A percentile compares a stretch with the other conserved stretches of the same genome.
Evolutionary conservation across 2,329 filamentous ascomycete genomes (phyloP).

Genomic region (Cadophora gregata): DNA sequence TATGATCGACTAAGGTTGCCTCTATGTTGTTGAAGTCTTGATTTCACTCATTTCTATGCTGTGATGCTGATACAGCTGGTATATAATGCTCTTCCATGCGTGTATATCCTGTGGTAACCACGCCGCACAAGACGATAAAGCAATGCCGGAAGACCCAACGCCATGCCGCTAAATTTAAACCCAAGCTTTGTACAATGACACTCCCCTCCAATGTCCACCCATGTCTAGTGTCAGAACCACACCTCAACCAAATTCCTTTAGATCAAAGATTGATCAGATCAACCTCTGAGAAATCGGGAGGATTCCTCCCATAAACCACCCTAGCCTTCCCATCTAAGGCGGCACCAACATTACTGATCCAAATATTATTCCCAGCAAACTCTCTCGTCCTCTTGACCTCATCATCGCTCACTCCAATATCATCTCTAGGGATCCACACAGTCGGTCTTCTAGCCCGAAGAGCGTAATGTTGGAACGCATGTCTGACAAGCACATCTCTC

Average conservation of each 20-base stretch:
- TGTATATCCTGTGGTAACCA: slow-evolving; percentile 14
- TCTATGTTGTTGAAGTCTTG: background rate
- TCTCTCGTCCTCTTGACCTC: slow-evolving; percentile 82
- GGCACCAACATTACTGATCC: slow-evolving; percentile 94
- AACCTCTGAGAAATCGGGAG: slow-evolving; percentile 87
- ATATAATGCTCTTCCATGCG: slow-evolving; percentile 12
- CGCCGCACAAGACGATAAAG: slow-evolving; percentile 13
- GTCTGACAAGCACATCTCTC: slow-evolving; percentile 81
- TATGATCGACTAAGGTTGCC: background rate
- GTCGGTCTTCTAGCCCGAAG: slow-evolving; percentile 83
- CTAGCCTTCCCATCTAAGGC: slow-evolving; percentile 82
- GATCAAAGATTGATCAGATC: slow-evolving; percentile 85
- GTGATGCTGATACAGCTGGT: slow-evolving; percentile 13
- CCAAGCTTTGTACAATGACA: slow-evolving; percentile 1
- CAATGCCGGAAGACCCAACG: slow-evolving; percentile 9
- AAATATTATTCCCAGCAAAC: slow-evolving; percentile 64
- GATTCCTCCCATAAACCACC: slow-evolving; percentile 83
- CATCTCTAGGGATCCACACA: slow-evolving; percentile 93
- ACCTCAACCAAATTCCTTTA: slow-evolving; percentile 11
- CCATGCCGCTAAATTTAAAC: slow-evolving; percentile 29
- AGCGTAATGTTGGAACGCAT: slow-evolving; percentile 90
- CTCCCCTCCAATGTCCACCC: background rate
- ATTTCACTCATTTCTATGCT: slow-evolving; percentile 15
- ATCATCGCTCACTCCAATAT: slow-evolving; percentile 88
- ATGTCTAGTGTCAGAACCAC: background rate